Conservation (phyloP, 228 moss, liverwort and hornwort genomes). For the Sphagnum fallax region DNA sequence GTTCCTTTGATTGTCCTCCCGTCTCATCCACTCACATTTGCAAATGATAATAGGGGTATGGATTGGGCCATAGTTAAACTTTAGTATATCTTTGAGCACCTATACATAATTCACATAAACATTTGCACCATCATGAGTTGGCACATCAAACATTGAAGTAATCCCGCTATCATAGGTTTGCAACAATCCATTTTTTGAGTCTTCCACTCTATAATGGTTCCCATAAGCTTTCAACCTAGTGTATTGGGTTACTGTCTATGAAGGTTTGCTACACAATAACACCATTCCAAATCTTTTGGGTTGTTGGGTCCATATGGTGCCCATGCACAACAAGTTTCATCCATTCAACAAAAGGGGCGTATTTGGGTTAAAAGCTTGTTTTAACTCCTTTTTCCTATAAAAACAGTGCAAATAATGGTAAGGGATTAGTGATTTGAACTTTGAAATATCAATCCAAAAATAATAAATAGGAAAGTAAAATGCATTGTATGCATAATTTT, state of each 20-base stretch:
- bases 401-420: too few relatives aligned
- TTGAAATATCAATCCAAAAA: too few relatives aligned
- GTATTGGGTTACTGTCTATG: not conserved
- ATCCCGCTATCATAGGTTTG: not conserved
- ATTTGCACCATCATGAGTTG: not conserved
- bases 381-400: too few relatives aligned
- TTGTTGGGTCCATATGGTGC: too few relatives aligned
- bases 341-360: too few relatives aligned
- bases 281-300: not conserved
- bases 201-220: not conserved
- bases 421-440: too few relatives aligned
- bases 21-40: too few relatives aligned
- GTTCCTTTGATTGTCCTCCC: too few relatives aligned
- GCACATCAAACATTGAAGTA: not conserved
- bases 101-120: not conserved
- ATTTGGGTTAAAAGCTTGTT: too few relatives aligned
- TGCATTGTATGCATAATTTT: too few relatives aligned
- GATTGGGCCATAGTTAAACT: not conserved
- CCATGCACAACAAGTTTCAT: too few relatives aligned
- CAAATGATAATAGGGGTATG: not conserved
- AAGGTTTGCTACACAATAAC: not conserved
- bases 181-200: not conserved
- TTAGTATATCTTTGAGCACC: not conserved
- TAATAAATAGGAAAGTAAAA: too few relatives aligned
- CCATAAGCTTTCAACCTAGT: not conserved